These are phyloP conservation scores for Cladosporium velox DNA, from an alignment of 2,329 filamentous ascomycete species.

Conservation along the genomic window DNA sequence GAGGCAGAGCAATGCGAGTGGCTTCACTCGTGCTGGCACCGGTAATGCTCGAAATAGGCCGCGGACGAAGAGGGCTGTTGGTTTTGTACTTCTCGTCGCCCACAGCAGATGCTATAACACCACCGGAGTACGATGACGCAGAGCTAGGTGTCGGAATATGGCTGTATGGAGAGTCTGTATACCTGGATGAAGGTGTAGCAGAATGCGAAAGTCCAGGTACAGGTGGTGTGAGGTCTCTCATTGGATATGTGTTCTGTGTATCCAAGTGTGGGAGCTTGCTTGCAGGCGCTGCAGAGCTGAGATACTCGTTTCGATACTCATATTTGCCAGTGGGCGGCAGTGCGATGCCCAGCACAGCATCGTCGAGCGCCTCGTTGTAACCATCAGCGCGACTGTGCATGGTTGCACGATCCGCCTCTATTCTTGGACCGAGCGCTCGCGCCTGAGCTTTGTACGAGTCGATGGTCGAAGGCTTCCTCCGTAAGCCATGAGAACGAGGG, in stretches of 20 bases:
- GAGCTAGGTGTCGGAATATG: constrained; percentile 78
- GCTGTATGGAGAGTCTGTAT: constrained; percentile 76
- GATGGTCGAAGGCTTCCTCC: constrained; percentile 49
- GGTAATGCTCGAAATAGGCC: constrained; percentile 43
- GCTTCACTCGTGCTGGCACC: constrained; percentile 51
- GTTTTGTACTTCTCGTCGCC: constrained; percentile 38
- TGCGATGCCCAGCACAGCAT: constrained; percentile 34
- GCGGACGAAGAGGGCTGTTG: neutral
- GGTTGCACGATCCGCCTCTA: constrained; percentile 31
- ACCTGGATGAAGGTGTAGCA: constrained; percentile 72
- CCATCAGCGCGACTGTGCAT: constrained; percentile 25
- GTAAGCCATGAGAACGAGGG: constrained; percentile 46
- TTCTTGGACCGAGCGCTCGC: constrained; percentile 35
- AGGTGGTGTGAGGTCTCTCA: constrained; percentile 28
- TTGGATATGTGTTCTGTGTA: constrained; percentile 9
- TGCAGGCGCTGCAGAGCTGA: constrained; percentile 8
- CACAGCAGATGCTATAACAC: constrained; percentile 43
- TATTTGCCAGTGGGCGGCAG: constrained; percentile 22
- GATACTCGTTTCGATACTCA: constrained; percentile 10
- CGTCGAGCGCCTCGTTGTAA: constrained; percentile 26
- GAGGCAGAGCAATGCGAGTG: constrained; percentile 59
- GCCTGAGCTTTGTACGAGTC: constrained; percentile 39
- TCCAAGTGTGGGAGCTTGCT: constrained; percentile 6
- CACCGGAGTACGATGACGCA: constrained; percentile 67
- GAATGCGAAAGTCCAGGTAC: constrained; percentile 58